Evolutionary conservation across 495 filamentous ascomycete genomes (phyloP).

Genomic region (Gamarada debralockiae): DNA sequence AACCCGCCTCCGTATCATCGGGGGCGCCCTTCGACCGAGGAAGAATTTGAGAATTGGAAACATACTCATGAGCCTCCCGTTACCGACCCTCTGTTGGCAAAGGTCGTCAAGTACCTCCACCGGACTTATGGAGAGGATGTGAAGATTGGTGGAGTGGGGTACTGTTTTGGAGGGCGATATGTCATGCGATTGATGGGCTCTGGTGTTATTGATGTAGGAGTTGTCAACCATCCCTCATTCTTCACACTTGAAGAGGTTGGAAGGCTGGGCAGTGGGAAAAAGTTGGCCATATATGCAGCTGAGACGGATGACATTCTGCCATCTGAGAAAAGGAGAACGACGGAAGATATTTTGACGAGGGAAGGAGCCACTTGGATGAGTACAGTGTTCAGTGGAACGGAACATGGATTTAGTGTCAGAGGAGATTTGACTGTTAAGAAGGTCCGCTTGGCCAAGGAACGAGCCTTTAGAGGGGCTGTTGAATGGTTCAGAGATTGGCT

Average conservation of each 20-base stretch:
- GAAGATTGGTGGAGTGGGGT: constrained; percentile 11
- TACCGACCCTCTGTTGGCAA: constrained; percentile 3
- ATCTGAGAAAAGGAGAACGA: constrained; percentile 3
- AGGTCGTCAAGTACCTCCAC: constrained; percentile 3
- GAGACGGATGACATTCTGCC: constrained; percentile 8
- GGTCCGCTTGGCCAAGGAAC: constrained; percentile 4
- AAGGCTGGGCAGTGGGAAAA: neutral
- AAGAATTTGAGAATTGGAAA: constrained; percentile 4
- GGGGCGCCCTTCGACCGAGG: neutral
- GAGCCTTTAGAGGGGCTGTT: constrained; percentile 6
- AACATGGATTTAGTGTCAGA: constrained; percentile 10
- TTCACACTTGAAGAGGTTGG: constrained; percentile 7
- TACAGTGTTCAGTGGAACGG: constrained; percentile 7
- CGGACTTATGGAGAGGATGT: constrained; percentile 4
- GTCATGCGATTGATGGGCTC: constrained; percentile 6
- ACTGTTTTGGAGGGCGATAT: constrained; percentile 13
- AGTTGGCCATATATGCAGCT: constrained; percentile 4
- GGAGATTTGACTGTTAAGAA: constrained; percentile 6
- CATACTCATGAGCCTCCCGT: neutral
- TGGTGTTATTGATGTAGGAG: constrained; percentile 7
- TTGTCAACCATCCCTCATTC: constrained; percentile 11
- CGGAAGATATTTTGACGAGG: constrained; percentile 6
- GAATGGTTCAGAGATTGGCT: constrained; percentile 6
- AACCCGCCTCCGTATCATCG: neutral
- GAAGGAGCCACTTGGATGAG: constrained; percentile 8